Evolutionary conservation across 352 stramenopile genomes (phyloP).

Genomic region (Peronospora belbahrii): DNA sequence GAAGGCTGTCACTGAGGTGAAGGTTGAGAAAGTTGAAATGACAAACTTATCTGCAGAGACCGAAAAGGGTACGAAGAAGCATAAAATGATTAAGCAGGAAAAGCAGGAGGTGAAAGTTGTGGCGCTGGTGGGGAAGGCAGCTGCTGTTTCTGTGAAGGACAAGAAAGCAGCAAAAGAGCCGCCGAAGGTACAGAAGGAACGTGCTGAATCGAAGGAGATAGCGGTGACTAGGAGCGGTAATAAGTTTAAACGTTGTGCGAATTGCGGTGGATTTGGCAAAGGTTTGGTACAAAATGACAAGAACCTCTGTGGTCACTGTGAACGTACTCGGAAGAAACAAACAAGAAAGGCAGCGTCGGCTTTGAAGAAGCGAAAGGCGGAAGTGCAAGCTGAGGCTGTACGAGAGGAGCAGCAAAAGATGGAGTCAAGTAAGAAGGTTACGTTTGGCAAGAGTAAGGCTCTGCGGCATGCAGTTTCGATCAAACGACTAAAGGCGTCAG

Average conservation of each 20-base stretch:
- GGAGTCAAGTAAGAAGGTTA: conserved; percentile 62
- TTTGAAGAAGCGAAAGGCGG: conserved; percentile 65
- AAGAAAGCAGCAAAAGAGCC: conserved; percentile 12
- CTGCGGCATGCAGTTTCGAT: conserved; percentile 71
- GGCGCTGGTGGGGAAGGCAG: conserved; percentile 16
- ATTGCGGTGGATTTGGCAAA: conserved; percentile 70
- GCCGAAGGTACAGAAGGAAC: conserved; percentile 18
- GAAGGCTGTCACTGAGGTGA: conserved; percentile 23
- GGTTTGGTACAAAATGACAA: conserved; percentile 58
- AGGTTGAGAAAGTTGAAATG: conserved; percentile 18
- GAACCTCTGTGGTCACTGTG: conserved; percentile 62
- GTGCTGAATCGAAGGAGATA: conserved; percentile 25
- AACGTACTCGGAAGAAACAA: conserved; percentile 45
- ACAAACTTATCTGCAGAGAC: conserved; percentile 1
- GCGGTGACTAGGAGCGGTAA: conserved; percentile 53
- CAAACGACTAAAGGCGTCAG: conserved; percentile 75
- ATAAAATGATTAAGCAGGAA: conserved; percentile 8
- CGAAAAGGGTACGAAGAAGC: conserved; percentile 25
- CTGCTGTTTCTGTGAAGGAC: conserved; percentile 10
- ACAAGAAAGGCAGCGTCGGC: conserved; percentile 44
- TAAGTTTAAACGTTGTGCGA: conserved; percentile 63
- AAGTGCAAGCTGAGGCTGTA: conserved; percentile 24
- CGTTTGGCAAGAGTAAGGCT: conserved; percentile 81
- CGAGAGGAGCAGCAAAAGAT: conserved; percentile 26
- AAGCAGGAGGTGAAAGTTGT: conserved; percentile 19